A percentile compares a stretch with the other conserved stretches of the same genome.
Conservation (phyloP, 2,329 filamentous ascomycete species). For the Colletotrichum neosansevieriae region DNA sequence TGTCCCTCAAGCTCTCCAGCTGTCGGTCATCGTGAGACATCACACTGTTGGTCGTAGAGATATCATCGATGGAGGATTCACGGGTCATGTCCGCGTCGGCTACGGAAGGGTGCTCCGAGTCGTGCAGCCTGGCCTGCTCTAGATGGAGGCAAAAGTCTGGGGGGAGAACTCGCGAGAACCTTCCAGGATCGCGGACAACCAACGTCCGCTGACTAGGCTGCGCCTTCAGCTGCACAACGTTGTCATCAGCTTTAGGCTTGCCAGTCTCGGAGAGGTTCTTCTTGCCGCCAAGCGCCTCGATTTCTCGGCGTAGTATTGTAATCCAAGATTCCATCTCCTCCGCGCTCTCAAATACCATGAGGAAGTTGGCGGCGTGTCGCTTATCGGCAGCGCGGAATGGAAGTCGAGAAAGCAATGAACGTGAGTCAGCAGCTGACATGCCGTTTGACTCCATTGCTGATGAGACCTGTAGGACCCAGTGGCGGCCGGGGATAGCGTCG, state of each 20-base stretch:
- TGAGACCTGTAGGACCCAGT: slow-evolving; percentile 83
- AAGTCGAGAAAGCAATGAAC: slow-evolving; percentile 75
- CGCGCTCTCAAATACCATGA: slow-evolving; percentile 79
- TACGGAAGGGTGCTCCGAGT: slow-evolving; percentile 43
- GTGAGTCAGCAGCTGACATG: slow-evolving; percentile 60
- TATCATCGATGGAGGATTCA: slow-evolving; percentile 63
- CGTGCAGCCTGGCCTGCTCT: slow-evolving; percentile 43
- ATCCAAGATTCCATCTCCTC: slow-evolving; percentile 85
- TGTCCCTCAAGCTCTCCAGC: slow-evolving; percentile 69
- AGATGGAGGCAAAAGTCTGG: slow-evolving; percentile 51
- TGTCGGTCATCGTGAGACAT: slow-evolving; percentile 70
- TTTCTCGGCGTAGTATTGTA: slow-evolving; percentile 74
- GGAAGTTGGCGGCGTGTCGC: slow-evolving; percentile 70
- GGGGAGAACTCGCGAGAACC: slow-evolving; percentile 56
- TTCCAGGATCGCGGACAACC: slow-evolving; percentile 61
- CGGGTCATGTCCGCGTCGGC: slow-evolving; percentile 47
- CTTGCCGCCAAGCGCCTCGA: slow-evolving; percentile 77
- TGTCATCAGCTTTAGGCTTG: slow-evolving; percentile 58
- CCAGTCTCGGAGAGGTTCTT: slow-evolving; percentile 72
- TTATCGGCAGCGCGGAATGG: slow-evolving; percentile 70
- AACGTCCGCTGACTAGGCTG: slow-evolving; percentile 60
- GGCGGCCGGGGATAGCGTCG: slow-evolving; percentile 82
- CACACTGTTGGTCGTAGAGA: slow-evolving; percentile 68
- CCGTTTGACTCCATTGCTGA: slow-evolving; percentile 73
- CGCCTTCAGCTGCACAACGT: slow-evolving; percentile 49